Evolutionary conservation across 192 early-diverging fungal genomes (phyloP).

Genomic region (Spizellomyces punctatus): DNA sequence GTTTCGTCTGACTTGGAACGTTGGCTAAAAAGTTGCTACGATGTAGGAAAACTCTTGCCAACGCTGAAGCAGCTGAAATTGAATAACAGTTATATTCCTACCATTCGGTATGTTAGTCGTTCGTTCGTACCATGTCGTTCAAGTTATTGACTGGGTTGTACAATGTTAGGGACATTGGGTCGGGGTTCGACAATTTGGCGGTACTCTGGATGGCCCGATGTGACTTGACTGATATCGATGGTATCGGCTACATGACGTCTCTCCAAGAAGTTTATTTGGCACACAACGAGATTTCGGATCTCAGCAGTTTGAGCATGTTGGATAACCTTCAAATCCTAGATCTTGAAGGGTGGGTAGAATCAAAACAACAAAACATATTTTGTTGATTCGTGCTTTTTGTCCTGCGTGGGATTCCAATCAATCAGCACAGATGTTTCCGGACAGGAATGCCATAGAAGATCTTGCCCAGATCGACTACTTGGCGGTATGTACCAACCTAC

Average conservation of each 20-base stretch:
- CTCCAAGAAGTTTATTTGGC: constrained; percentile 47
- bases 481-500: constrained; percentile 35
- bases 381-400: not conserved
- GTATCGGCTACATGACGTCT: constrained; percentile 34
- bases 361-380: not conserved
- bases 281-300: constrained; percentile 47
- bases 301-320: constrained; percentile 42
- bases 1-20: not conserved
- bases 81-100: constrained; percentile 46
- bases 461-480: constrained; percentile 48
- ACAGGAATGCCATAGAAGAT: constrained; percentile 40
- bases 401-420: not conserved
- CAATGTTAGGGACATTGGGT: constrained; percentile 43
- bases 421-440: not conserved
- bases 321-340: constrained; percentile 47
- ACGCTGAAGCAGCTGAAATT: constrained; percentile 45
- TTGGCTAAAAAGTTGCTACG: not conserved
- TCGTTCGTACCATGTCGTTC: not conserved
- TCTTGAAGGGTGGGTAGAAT: constrained; percentile 48
- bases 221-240: constrained; percentile 41
- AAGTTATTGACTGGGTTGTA: not conserved
- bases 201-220: constrained; percentile 52
- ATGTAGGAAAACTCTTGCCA: constrained; percentile 35
- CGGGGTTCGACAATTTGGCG: constrained; percentile 44
- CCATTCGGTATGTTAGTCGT: constrained; percentile 32